phyloP scores from a whole-genome alignment of 2,329 filamentous ascomycete genomes.

The Mycosphaerella sp. region DNA sequence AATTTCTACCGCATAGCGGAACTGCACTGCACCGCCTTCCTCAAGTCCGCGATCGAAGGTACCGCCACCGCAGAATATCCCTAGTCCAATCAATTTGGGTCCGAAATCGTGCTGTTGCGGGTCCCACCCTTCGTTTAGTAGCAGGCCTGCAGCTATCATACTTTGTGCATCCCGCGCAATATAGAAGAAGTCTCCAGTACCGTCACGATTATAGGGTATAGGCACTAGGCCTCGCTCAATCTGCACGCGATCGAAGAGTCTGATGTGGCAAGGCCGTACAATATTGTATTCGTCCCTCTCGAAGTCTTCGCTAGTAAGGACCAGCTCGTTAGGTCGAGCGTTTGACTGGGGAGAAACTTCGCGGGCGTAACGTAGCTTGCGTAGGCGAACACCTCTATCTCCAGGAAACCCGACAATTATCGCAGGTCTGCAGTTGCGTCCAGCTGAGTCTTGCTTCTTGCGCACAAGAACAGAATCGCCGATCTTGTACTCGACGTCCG shows the following conservation, averaged over 20 bases:
- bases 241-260: slow-evolving; percentile 42
- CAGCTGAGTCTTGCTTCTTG: slow-evolving; percentile 14
- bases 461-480: slow-evolving; percentile 58
- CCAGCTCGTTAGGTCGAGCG: slow-evolving; percentile 52
- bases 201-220: slow-evolving; percentile 59
- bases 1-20: slow-evolving; percentile 64
- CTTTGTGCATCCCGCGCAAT: slow-evolving; percentile 5
- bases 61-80: slow-evolving; percentile 72
- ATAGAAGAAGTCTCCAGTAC: slow-evolving; percentile 60
- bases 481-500: slow-evolving; percentile 33
- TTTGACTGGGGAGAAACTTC: background rate
- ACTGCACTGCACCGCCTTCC: slow-evolving; percentile 60
- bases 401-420: slow-evolving; percentile 45
- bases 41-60: slow-evolving; percentile 72
- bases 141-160: slow-evolving; percentile 1
- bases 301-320: slow-evolving; percentile 48
- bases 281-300: slow-evolving; percentile 38
- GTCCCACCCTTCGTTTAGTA: slow-evolving; percentile 38
- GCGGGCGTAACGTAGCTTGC: slow-evolving; percentile 11
- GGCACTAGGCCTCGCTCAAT: slow-evolving; percentile 42
- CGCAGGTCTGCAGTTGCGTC: slow-evolving; percentile 49
- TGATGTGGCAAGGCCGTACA: slow-evolving; percentile 53
- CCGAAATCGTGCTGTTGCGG: background rate
- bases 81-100: slow-evolving; percentile 47
- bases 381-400: slow-evolving; percentile 13